Evolutionary conservation across 805 yeast genomes (phyloP), one percentile per base, ranked within the genome.

Genomic region (Wickerhamiella azymoides): DNA sequence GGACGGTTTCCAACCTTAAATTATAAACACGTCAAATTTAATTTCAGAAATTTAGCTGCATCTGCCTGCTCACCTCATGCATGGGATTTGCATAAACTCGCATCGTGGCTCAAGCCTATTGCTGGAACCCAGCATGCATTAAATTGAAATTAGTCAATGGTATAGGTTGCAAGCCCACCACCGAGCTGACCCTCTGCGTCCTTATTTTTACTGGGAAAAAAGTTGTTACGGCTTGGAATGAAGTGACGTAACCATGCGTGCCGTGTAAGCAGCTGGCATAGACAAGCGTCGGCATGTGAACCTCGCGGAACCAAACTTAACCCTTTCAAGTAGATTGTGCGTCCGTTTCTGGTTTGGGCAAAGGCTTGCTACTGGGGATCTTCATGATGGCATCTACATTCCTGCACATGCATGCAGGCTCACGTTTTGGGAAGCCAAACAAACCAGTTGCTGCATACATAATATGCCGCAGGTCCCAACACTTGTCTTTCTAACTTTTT

Each of bases 361-460:
- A 13, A 7, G 16, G 5, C 3, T 5, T 13, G 14, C 16, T 16
- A 4, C 33, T 6, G 8, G 2, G 9, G 16, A 10, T 7, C 33
- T n/a, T 13, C 33, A 4, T 13, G 14, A n/a, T 13, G 9, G 14
- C 33, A n/a, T 30, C 33, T 30, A 30, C 33, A 30, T 30, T 30
- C 33, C 33, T 30, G 33, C 33, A 30, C 36, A 41, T 42, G 45
- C 45, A 42, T 42, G 45, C 39, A 42, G 18, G 24, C 25, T 35
- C 45, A 35, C 32, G 36, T 36, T 35, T 42, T 42, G 36, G 45
- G 40, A 42, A 36, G 39, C 40, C 33, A 35, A 42, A 42, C 39
- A 35, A 42, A 36, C 39, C 27, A 10, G 21, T 42, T 42, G 45
- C 45, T 42, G 45, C 45, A 42, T 42, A 42, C 45, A 42, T 25